Base-by-base conservation (phyloP, 148 eudicot genomes). In the Rhododendron kiyosumense region DNA sequence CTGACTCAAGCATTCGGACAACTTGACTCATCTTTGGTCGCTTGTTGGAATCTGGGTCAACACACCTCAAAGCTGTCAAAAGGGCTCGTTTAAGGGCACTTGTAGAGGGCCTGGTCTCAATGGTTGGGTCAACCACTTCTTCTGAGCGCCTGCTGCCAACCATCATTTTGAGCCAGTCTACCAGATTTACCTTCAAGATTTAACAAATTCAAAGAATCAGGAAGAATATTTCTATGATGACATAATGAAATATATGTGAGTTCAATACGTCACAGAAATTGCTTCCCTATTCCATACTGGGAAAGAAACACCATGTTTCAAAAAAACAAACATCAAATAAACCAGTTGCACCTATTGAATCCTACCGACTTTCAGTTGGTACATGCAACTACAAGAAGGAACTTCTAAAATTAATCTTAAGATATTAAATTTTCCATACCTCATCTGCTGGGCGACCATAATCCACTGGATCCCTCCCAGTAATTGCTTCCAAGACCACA, bases 391-490 rank as follows among this genome's bases (percentile, higher is more conserved):
- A 26, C 32, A 67, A 26, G 32, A 67, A 30, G n/a, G 38, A 71
- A 71, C 14, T 30, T 71, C 38, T 71, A 0, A 71, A 71, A 30
- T 71, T 14, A 15, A 13, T 11, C 7, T 36, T 10, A 73, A 46
- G 30, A 48, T 51, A 51, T 65, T 26, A 38, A 61, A 26, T 20
- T 14, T 26, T 48, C 14, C 75, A 36, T 84, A 90, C 93, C 99
- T 96, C 98, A 77, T 90, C 93, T 65, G 92, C 92, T 38, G 97
- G 94, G 73, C 95, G 96, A 81, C 92, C 89, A 91, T 96, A 94
- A 93, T 96, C 99, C 34, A 96, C 99, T 2, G 98, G 98, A 85
- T 96, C 99, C 88, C 97, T 94, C 85, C 99, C 96, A 14, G 97
- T 96, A 74, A 96, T 92, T 49, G 99, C 87, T 92, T 96, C 99